Conservation (phyloP, 1,139 yeast genomes). For the Sugiyamaella paludigena region DNA sequence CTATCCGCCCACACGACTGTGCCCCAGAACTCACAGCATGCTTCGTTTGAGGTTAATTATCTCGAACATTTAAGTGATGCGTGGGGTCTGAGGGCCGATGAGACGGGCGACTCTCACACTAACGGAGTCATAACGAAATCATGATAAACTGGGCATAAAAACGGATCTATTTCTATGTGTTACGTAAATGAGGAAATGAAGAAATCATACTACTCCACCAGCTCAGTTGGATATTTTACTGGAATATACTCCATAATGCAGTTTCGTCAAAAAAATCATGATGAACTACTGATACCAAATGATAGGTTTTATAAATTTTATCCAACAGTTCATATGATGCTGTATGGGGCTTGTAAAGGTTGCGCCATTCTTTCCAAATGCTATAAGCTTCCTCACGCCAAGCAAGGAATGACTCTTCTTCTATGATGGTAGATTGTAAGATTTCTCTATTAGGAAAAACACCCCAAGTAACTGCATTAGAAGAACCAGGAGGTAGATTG, state of each 20-base stretch:
- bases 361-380: constrained; percentile 90
- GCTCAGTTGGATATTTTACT: too few species aligned
- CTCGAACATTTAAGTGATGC: too few species aligned
- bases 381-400: constrained; percentile 94
- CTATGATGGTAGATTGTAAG: constrained; percentile 84
- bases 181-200: too few species aligned
- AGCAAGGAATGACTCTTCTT: constrained; percentile 81
- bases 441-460: constrained; percentile 86
- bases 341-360: constrained; percentile 61
- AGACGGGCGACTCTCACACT: too few species aligned
- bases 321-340: constrained; percentile 60
- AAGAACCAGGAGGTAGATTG: constrained; percentile 50
- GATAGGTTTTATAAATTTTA: constrained; percentile 58
- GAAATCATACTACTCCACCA: too few species aligned
- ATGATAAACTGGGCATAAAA: too few species aligned
- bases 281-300: constrained; percentile 77
- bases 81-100: too few species aligned
- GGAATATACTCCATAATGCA: constrained; percentile 72
- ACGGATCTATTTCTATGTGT: too few species aligned
- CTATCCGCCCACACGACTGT: too few species aligned
- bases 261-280: constrained; percentile 76
- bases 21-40: too few species aligned
- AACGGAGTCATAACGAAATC: too few species aligned
- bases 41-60: too few species aligned
- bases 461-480: constrained; percentile 94